Evolutionary conservation across 2,329 filamentous ascomycete species (phyloP).

Genomic region (Sporothrix protearum): DNA sequence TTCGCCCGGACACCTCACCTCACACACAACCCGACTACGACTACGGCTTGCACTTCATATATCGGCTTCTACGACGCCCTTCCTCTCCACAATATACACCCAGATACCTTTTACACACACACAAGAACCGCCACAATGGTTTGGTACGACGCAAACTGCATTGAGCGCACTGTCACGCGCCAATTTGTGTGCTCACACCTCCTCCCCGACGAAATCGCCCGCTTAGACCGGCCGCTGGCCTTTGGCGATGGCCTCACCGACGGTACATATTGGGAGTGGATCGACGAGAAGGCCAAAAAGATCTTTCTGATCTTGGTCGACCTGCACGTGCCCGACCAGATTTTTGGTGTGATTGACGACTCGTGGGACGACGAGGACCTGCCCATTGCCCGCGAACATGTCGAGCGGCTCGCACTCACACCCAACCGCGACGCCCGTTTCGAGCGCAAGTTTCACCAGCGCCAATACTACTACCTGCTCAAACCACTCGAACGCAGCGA

Average conservation of each 20-base stretch:
- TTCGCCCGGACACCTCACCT: neutral
- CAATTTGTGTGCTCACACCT: constrained; percentile 65
- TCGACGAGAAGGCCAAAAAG: constrained; percentile 63
- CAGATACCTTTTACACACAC: neutral
- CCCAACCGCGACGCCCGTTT: constrained; percentile 57
- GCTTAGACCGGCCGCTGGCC: constrained; percentile 58
- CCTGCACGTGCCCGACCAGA: constrained; percentile 66
- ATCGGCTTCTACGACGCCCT: neutral
- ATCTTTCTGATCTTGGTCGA: constrained; percentile 70
- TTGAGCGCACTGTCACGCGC: constrained; percentile 65
- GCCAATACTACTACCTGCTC: constrained; percentile 69
- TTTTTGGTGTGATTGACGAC: constrained; percentile 71
- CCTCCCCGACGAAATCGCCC: constrained; percentile 58
- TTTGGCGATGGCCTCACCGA: constrained; percentile 68
- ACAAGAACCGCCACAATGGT: constrained; percentile 22
- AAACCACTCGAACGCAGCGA: constrained; percentile 58
- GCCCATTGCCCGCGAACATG: constrained; percentile 62
- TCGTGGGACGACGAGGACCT: constrained; percentile 75
- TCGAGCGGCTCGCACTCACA: constrained; percentile 60
- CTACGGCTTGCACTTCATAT: neutral
- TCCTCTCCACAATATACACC: neutral
- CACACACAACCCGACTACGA: too few relatives aligned
- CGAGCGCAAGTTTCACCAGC: constrained; percentile 66
- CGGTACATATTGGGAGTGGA: constrained; percentile 76
- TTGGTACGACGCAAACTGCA: constrained; percentile 70